Base-by-base conservation (phyloP, 2,329 filamentous ascomycete species). In the Epicoccum nigrum region DNA sequence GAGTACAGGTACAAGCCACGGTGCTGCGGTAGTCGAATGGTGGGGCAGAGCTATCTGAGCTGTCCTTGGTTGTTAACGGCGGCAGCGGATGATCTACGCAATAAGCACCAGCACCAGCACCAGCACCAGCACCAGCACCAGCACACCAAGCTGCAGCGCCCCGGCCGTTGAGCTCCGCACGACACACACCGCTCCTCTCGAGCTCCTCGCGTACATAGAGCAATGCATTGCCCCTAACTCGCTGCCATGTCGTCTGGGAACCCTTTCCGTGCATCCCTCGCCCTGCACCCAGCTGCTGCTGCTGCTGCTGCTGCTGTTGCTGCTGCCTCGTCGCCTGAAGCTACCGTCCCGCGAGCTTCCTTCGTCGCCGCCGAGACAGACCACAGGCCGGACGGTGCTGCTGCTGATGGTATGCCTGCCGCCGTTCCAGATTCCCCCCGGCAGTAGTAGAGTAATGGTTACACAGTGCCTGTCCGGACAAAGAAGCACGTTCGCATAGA, bases 401-500 rank as follows among this genome's bases (percentile, higher is more conserved):
- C 52, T 58, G 64, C 67, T 55, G 57, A 64, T 60, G 70, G 70
- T 73, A 73, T 64, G 64, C 52, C 52, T 25, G 23, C 23, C 45
- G 57, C 61, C 42, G 45, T 56, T 58, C 61, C 44, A 55, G 53
- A 43, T 44, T 48, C 55, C 49, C 27, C 12, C 52, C 25, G 58
- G 64, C 57, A 63, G 61, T 48, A 53, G 53, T 58, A 56, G 59
- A 69, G 65, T 73, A 72, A 73, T 69, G 55, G 51, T 65, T 59
- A 55, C 55, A 65, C 61, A 72, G 70, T 62, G 51, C 61, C 57
- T 58, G 62, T 64, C 55, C 56, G 61, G 65, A 78, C 82, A 52
- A 88, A 88, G 74, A 87, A 83, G 60, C 65, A 65, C 64, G 86
- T 89, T 54, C 83, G 86, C 64, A 76, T 77, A 64, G 72, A 73